A percentile compares a stretch with the other conserved stretches of the same genome.
phyloP scores from a whole-genome alignment of 192 early-diverging fungal species.

The Coemansia sp. region DNA sequence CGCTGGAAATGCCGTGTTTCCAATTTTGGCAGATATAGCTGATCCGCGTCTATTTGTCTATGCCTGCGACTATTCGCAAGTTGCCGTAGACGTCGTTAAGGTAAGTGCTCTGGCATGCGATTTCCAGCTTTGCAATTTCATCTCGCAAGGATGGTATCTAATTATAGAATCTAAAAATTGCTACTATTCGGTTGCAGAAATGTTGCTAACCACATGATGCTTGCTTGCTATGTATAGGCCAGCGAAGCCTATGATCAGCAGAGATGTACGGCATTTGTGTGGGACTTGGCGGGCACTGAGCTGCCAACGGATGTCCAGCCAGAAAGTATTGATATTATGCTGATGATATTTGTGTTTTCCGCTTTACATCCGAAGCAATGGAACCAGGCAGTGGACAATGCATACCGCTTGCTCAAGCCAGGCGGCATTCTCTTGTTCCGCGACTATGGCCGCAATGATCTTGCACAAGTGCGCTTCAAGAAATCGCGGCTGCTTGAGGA shows the following conservation, averaged over 20 bases:
- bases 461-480: conserved; percentile 80
- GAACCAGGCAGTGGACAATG: conserved; percentile 63
- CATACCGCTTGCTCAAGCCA: conserved; percentile 66
- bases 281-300: conserved; percentile 63
- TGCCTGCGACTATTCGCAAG: conserved; percentile 71
- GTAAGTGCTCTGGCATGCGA: conserved; percentile 24
- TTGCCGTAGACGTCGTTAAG: conserved; percentile 74
- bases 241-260: conserved; percentile 59
- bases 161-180: conserved; percentile 13
- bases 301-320: conserved; percentile 61
- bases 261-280: conserved; percentile 71
- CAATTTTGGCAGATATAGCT: conserved; percentile 60
- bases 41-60: conserved; percentile 67
- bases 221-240: conserved; percentile 23
- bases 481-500: conserved; percentile 64
- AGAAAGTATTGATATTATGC: conserved; percentile 66
- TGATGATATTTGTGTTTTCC: conserved; percentile 80
- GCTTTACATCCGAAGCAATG: conserved; percentile 72
- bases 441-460: conserved; percentile 81
- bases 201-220: background rate
- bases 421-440: conserved; percentile 75
- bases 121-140: no score
- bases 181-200: background rate
- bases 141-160: background rate
- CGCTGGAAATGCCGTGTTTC: conserved; percentile 76